These are phyloP conservation scores for Ustilago crameri DNA, from an alignment of 1,284 basidiomycete species.

Conservation along the genomic window DNA sequence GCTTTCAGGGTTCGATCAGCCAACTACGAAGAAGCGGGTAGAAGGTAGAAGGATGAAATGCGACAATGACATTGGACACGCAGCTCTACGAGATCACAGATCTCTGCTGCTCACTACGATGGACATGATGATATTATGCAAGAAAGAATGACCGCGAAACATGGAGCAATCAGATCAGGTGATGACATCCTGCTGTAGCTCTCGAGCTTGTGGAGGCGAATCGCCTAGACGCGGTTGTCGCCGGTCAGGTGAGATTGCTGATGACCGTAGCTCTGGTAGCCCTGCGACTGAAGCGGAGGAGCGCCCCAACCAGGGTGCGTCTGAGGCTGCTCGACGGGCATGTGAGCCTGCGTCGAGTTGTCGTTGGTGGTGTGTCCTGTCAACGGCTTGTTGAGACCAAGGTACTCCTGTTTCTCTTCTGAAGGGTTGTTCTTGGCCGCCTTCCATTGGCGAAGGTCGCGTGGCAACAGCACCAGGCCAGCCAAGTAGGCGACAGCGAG, in stretches of 20 bases:
- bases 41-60: neutral
- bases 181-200: too few species aligned
- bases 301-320: constrained; percentile 22
- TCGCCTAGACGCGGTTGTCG: neutral
- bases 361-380: neutral
- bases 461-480: constrained; percentile 44
- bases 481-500: constrained; percentile 43
- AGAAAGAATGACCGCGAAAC: neutral
- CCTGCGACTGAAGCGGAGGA: constrained; percentile 17
- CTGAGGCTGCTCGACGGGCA: constrained; percentile 9
- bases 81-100: neutral
- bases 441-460: constrained; percentile 35
- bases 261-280: constrained; percentile 23
- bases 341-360: constrained; percentile 22
- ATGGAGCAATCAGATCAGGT: too few species aligned
- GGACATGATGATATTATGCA: too few species aligned
- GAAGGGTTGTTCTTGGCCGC: neutral
- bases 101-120: neutral
- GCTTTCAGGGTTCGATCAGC: too few species aligned
- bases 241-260: neutral
- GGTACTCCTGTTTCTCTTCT: constrained; percentile 18
- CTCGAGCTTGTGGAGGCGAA: too few species aligned
- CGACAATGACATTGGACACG: neutral
- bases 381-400: constrained; percentile 17
- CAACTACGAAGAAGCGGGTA: too few species aligned